Base-by-base conservation (phyloP, 331 rosid species). In the Telfairia occidentalis region DNA sequence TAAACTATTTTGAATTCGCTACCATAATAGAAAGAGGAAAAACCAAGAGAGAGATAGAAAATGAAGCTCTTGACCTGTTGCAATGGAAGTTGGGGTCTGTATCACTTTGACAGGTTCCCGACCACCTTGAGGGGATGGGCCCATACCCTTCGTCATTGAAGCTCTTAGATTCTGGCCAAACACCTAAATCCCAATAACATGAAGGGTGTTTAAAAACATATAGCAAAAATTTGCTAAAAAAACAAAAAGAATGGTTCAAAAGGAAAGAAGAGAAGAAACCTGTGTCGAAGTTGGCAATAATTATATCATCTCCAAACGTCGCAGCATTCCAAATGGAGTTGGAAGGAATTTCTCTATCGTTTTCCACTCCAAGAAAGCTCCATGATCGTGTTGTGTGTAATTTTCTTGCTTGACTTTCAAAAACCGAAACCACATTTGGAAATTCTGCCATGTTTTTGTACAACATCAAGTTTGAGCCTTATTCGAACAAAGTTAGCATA, bases 91-190 rank as follows among this genome's bases (percentile, higher is more conserved):
- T 58, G 73, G 55, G 4, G 7, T 70, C 77, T 37, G 35, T 3
- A 21, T 38, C 74, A 24, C 32, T 45, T 59, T 83, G 81, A 64
- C 97, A 90, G 3, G 9, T 70, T 28, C 97, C 95, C 7, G 61
- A 82, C 98, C 98, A 92, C 55, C 69, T 85, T 18, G 83, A 26
- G 19, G 96, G 96, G 23, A 89, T 4, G 3, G 91, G 88, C 0
- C 90, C 90, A 7, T 77, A 24, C 15, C 92, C 96, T 75, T 86
- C 83, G 12, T 72, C 71, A 5, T 59, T 84, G 59, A 92, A 92
- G 74, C 96, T 90, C 83, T 83, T 77, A 1, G 92, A 83, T 74
- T 90, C 96, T 0, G 97, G 97, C 96, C 96, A 90, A 18, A 85
- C 96, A 78, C 96, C 97, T 90, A 21, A 10, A 1, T 11, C 38